Base-by-base conservation (phyloP, 352 stramenopile genomes). In the Globisporangium solare region DNA sequence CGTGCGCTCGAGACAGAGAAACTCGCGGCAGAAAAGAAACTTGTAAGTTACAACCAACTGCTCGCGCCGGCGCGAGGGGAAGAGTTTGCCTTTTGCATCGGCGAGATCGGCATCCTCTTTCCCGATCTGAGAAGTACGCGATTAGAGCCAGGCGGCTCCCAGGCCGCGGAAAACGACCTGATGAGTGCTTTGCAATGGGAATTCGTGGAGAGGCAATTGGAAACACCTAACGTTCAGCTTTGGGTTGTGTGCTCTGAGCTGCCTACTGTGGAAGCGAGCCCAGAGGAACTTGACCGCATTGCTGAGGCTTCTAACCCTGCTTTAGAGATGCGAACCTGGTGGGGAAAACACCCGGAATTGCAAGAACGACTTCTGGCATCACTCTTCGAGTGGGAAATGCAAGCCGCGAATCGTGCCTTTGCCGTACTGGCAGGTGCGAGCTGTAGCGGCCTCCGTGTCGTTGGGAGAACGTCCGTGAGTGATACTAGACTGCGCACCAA, bases 361-460 rank as follows among this genome's bases (percentile, higher is more conserved):
- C 81, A 87, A 37, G 51, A 69, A 47, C 71, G 79, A 1, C 53
- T 91, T 5, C 54, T 91, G 4, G 66, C 57, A 1, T 32, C 82
- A 11, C 45, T 91, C 5, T 88, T 88, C 35, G 76, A 88, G n/a
- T 91, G 81, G 81, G 88, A 87, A 41, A 49, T 91, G 15, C 64
- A 82, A 43, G 66, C 73, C 17, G 59, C 71, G 21, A 74, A 60
- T 2, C 70, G 79, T 0, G 39, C 86, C 10, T 76, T 77, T 45
- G 17, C 83, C 10, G 32, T 89, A 11, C 55, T 91, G 3, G 60
- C 64, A 31, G 79, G 81, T 2, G 68, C 73, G 3, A 58, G 41
- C 13, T 18, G 39, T 43, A 73, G 61, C 40, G 60, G 65, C 18
- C 61, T 72, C 0, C 60, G 68, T 0, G 83, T 71, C 31, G 63